phyloP scores from a whole-genome alignment of 805 yeast genomes.

The Candida dendrica region DNA sequence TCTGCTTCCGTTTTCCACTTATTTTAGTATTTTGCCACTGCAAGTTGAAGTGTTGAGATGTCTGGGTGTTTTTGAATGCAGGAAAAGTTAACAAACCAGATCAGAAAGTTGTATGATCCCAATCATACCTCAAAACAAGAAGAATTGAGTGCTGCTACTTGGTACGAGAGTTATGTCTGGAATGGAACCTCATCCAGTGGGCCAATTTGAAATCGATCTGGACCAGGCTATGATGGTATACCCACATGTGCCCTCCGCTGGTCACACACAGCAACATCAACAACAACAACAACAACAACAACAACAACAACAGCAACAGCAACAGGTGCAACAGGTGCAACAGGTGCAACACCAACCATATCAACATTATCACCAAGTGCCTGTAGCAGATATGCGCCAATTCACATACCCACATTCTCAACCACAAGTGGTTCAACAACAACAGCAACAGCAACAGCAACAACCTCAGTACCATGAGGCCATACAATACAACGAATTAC shows the following conservation, averaged over 20 bases:
- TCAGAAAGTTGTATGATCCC: too few species aligned
- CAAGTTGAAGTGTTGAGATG: too few species aligned
- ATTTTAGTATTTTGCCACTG: too few species aligned
- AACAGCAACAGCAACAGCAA: background rate
- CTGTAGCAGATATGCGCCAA: background rate
- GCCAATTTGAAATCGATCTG: background rate
- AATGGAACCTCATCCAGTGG: background rate
- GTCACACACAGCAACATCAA: background rate
- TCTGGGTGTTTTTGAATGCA: too few species aligned
- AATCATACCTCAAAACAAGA: too few species aligned
- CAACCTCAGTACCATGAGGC: background rate
- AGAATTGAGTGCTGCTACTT: too few species aligned
- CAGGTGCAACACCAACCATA: background rate
- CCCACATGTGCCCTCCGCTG: background rate
- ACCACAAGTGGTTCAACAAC: background rate
- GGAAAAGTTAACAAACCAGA: too few species aligned
- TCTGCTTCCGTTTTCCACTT: too few species aligned
- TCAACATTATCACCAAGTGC: background rate
- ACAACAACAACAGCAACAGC: too few species aligned
- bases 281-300: background rate
- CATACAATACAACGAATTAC: background rate
- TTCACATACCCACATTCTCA: background rate
- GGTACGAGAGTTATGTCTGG: background rate
- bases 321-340: too few species aligned
- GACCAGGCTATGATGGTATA: slow-evolving; percentile 1